Base-by-base conservation (phyloP, 2,329 filamentous ascomycete genomes). In the Tolypocladium tundrense region DNA sequence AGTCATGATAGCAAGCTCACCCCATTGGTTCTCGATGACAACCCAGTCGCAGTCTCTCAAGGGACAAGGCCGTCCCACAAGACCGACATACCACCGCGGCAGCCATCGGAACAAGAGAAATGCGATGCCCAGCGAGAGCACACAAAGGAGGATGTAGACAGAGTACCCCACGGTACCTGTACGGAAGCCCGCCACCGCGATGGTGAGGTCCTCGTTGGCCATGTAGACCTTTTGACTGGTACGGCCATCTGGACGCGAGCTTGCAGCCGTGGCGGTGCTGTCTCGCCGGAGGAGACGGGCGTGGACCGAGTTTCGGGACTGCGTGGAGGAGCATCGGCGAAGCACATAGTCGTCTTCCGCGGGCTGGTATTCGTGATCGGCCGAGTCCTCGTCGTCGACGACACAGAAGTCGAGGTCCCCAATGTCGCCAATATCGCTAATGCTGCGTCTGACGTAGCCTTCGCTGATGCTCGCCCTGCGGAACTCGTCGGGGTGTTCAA, bases 11-110 rank as follows among this genome's bases (percentile, higher is more conserved):
- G 82, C 79, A 71, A 97, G 88, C 72, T 97, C 93, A 54, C 89
- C 88, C 93, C 94, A 97, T 80, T 97, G 91, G 67, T 99, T 97
- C 81, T 97, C 94, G 62, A 97, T 83, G 35, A 96, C 92, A 50
- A 96, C 87, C 94, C 95, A 99, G 60, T 89, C 81, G 67, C 90
- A 94, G 57, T 88, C 83, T 57, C 81, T 80, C 37, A 99, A 77
- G 2, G 89, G 78, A 19, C 83, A 83, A 6, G 85, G 75, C 56
- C 77, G 81, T 35, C 94, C 94, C 45, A 90, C 78, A 48, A 97
- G 70, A 54, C 80, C 81, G 54, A 97, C 86, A 65, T 90, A 86
- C 90, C 90, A 96, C 59, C 86, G 83, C 6, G 94, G 95, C 56
- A 97, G 72, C 94, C 94, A 99, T 61, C 91, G 83, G 58, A 97